These are phyloP conservation scores for Populus trichocarpa DNA, from an alignment of 441 rosid species.

Conservation along the genomic window DNA sequence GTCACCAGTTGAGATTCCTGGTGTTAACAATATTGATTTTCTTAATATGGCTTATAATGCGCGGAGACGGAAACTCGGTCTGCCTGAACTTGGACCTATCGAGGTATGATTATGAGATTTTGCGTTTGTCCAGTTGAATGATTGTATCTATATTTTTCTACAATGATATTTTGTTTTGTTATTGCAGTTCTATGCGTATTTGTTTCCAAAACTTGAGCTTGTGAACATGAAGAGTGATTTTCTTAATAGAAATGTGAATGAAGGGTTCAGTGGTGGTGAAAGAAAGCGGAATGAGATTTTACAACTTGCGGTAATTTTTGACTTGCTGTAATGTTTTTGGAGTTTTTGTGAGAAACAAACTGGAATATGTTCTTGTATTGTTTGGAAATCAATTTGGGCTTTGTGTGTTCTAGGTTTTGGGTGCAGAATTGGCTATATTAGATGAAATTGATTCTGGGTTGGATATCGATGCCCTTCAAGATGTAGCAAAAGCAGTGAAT, in stretches of 20 bases:
- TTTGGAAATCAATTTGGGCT: not conserved
- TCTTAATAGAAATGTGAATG: constrained; percentile 94
- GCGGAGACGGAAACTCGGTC: constrained; percentile 64
- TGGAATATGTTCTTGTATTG: not conserved
- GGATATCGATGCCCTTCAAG: constrained; percentile 90
- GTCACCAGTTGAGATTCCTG: constrained; percentile 91
- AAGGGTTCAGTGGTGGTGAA: constrained; percentile 77
- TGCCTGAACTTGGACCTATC: constrained; percentile 86
- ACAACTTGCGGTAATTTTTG: constrained; percentile 73
- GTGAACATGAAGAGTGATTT: constrained; percentile 92
- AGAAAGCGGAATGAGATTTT: constrained; percentile 94
- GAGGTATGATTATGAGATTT: constrained; percentile 41
- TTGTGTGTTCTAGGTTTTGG: constrained; percentile 70
- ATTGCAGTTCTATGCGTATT: constrained; percentile 76
- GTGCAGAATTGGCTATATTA: constrained; percentile 88
- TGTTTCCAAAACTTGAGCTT: constrained; percentile 71
- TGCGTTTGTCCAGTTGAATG: not conserved
- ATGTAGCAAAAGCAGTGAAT: constrained; percentile 92
- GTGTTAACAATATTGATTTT: constrained; percentile 88
- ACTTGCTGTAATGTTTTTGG: too few species aligned
- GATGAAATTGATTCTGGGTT: constrained; percentile 99
- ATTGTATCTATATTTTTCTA: not conserved
- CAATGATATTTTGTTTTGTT: constrained; percentile 13
- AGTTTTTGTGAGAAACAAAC: not conserved
- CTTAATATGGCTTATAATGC: constrained; percentile 96